Base-by-base conservation (phyloP, 2,329 filamentous ascomycete species). In the Grosmannia huntii region DNA sequence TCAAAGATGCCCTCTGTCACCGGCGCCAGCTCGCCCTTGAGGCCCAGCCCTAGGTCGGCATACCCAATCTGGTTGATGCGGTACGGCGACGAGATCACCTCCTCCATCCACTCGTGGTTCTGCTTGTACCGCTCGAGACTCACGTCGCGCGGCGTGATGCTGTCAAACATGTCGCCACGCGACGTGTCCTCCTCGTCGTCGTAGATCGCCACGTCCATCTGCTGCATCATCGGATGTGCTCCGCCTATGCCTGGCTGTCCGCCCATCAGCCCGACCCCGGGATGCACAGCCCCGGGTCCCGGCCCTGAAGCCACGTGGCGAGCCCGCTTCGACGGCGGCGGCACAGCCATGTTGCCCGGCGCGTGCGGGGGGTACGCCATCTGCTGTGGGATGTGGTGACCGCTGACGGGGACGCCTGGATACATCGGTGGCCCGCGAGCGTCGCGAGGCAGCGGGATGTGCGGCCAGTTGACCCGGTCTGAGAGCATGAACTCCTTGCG, bases 21-120 rank as follows among this genome's bases (percentile, higher is more conserved):
- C 0, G 81, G 78, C 27, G 88, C 84, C 23, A 99, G 77, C 70
- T 91, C 87, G 44, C 94, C 94, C 70, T 85, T 88, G 55, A 87
- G 79, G 4, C 94, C 94, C 11, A 97, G 76, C 0, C 90, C 90
- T 38, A 97, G 81, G 68, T 96, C 91, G 3, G 90, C 83, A 0
- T 92, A 90, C 10, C 86, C 83, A 59, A 99, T 95, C 68, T 95
- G 89, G 55, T 81, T 81, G 61, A 92, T 87, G 27, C 87, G 80
- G 68, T 96, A 96, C 0, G 91, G 90, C 1, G 92, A 97, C 0
- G 88, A 89, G 57, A 97, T 81, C 31, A 99, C 85, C 72, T 99
- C 92, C 68, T 97, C 94, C 89, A 99, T 96, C 94, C 92, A 97
- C 70, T 96, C 90, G 66, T 99, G 92, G 66, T 99, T 95, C 68